Base-by-base conservation (phyloP, 164 flowering plant genomes). In the Cinnamomum chago region DNA sequence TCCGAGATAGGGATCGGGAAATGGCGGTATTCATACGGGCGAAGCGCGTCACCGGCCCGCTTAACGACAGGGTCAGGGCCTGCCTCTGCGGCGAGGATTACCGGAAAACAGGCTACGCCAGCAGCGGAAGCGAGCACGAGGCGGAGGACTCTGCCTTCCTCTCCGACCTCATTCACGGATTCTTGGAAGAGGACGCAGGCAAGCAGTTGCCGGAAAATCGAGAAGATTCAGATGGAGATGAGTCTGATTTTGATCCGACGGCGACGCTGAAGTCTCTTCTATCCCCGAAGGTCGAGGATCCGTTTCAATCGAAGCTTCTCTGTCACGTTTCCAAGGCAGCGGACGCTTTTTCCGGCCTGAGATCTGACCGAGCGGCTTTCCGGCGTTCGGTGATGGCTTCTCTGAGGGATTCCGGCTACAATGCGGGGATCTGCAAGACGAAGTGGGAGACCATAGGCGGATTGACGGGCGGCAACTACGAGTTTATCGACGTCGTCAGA, bases 391-490 rank as follows among this genome's bases (percentile, higher is more conserved):
- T 92, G 73, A 88, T 90, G 93, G 30, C 74, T 52, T 81, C 12
- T 23, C 82, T 95, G 50, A 74, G 93, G 2, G 85, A 83, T 11
- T 58, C 67, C 65, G 95, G 94, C 4, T 81, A 86, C 84, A 89
- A 93, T 82, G 98, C 97, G 13, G 97, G 89, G 50, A 79, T 95
- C 62, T 95, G 99, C 81, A 93, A 90, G 79, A 81, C 93, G 0
- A 87, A 80, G 58, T 95, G 98, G 98, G 86, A 84, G 72, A 73
- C 73, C 35, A 78, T 83, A 25, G 85, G 85, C 28, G 81, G 78
- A 23, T 69, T 89, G 18, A 73, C 87, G 55, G 90, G 85, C 66
- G 97, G 98, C 0, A 85, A 74, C 86, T 84, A 92, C 84, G 98
- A 92, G 86, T 90, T 84, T 78, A 81, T 88, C 77, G 92, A 88